These are phyloP conservation scores for Chrysosporium keratinophilum DNA, from an alignment of 2,329 filamentous ascomycete genomes.

Conservation along the genomic window DNA sequence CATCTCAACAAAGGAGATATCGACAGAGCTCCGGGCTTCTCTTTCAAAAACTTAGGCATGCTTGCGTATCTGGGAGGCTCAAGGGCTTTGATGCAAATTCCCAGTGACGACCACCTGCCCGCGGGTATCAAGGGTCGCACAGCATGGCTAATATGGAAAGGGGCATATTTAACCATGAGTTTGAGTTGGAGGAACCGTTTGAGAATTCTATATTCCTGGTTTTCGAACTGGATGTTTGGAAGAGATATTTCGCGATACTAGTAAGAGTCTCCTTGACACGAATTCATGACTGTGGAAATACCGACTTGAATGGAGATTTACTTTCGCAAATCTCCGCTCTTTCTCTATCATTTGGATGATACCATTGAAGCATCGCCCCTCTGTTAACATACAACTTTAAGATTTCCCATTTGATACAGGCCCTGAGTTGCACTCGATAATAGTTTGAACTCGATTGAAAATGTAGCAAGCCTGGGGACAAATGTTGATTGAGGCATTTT, in stretches of 20 bases:
- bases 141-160: conserved; percentile 37
- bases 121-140: conserved; percentile 31
- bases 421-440: too few species aligned
- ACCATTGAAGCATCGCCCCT: too few species aligned
- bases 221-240: conserved; percentile 36
- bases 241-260: conserved; percentile 37
- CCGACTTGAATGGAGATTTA: too few species aligned
- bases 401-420: too few species aligned
- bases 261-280: too few species aligned
- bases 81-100: conserved; percentile 47
- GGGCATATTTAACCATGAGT: conserved; percentile 38
- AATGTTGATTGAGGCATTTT: too few species aligned
- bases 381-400: too few species aligned
- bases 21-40: conserved; percentile 34
- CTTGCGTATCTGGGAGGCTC: conserved; percentile 51
- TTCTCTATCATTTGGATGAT: too few species aligned
- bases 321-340: too few species aligned
- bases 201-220: conserved; percentile 34
- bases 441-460: too few species aligned
- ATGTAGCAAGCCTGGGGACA: too few species aligned
- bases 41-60: conserved; percentile 48
- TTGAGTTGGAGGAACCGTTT: conserved; percentile 40
- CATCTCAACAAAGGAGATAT: conserved; percentile 44
- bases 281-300: too few species aligned
- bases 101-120: conserved; percentile 25